Percentiles rank a stretch among this genome's conserved stretches.
phyloP scores from a whole-genome alignment of 768 basidiomycete genomes.

The Suillus placidus region DNA sequence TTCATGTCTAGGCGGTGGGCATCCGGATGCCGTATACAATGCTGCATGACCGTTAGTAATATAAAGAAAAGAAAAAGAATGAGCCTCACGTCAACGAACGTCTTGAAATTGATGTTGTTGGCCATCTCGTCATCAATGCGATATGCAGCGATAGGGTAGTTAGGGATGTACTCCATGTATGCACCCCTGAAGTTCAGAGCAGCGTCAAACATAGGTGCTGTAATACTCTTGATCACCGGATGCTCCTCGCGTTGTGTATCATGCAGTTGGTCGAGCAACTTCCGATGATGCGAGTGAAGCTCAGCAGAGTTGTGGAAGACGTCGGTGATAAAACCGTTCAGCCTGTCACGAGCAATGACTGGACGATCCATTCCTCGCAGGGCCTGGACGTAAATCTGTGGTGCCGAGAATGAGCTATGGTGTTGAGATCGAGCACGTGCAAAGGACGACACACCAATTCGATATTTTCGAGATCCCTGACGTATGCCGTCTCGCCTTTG shows the following conservation, averaged over 20 bases:
- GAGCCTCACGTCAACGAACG: conserved; percentile 72
- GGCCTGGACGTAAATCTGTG: conserved; percentile 80
- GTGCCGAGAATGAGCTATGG: conserved; percentile 5
- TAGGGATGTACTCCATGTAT: conserved; percentile 90
- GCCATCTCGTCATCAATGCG: conserved; percentile 87
- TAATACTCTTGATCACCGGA: conserved; percentile 76
- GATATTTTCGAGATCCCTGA: conserved; percentile 87
- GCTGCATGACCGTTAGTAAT: conserved; percentile 29
- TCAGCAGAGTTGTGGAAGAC: conserved; percentile 89
- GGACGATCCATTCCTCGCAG: conserved; percentile 74
- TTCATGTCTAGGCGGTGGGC: conserved; percentile 89
- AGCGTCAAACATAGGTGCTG: conserved; percentile 83
- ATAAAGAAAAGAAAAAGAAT: not conserved
- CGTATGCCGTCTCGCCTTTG: conserved; percentile 94
- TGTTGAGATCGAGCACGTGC: not conserved
- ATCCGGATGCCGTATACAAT: conserved; percentile 66
- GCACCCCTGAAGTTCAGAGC: conserved; percentile 91
- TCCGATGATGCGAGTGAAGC: conserved; percentile 71
- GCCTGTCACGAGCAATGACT: conserved; percentile 59
- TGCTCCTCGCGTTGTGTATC: conserved; percentile 89
- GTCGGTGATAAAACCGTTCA: conserved; percentile 80
- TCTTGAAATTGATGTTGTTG: conserved; percentile 77
- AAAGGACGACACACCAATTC: conserved; percentile 56
- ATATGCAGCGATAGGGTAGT: conserved; percentile 90
- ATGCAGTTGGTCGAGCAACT: conserved; percentile 78